These are phyloP conservation scores for Dothideomycetes sp. DNA, from an alignment of 2,329 filamentous ascomycete species.

Conservation along the genomic window DNA sequence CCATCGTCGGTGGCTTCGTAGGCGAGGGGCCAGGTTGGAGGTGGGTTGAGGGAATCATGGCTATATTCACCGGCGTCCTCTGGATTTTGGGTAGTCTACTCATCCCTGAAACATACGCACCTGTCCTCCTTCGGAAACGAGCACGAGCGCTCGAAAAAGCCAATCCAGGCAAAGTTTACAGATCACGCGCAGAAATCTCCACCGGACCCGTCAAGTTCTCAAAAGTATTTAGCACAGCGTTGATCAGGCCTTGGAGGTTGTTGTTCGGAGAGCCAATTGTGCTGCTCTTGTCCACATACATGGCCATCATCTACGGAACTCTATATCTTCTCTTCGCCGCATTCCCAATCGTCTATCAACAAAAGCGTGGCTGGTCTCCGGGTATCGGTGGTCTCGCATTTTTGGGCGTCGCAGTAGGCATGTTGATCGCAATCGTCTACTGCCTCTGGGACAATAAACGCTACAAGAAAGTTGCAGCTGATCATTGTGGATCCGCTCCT, in stretches of 20 bases:
- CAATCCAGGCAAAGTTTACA: constrained; percentile 46
- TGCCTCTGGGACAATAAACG: constrained; percentile 44
- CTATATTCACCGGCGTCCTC: constrained; percentile 53
- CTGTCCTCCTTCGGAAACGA: constrained; percentile 45
- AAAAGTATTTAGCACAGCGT: constrained; percentile 44
- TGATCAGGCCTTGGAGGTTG: constrained; percentile 58
- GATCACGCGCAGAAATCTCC: constrained; percentile 35
- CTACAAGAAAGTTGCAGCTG: constrained; percentile 39
- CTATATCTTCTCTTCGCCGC: constrained; percentile 42
- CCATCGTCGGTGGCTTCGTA: constrained; percentile 65
- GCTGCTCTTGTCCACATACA: constrained; percentile 54
- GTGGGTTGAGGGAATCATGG: constrained; percentile 57
- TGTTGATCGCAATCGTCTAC: constrained; percentile 50
- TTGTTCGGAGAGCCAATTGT: constrained; percentile 64
- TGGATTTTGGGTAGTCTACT: constrained; percentile 45
- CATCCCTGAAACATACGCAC: constrained; percentile 53
- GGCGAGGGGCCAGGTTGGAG: constrained; percentile 55
- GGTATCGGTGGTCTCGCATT: constrained; percentile 57
- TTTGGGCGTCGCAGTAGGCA: constrained; percentile 59
- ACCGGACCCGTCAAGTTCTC: constrained; percentile 18
- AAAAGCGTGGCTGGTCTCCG: constrained; percentile 48
- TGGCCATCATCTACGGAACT: constrained; percentile 48
- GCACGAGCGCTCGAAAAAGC: constrained; percentile 42
- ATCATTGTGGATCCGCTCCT: constrained; percentile 47
- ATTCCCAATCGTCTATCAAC: constrained; percentile 53